A percentile compares a stretch with the other conserved stretches of the same genome.
Evolutionary conservation across 1,139 yeast genomes (phyloP).

Genomic region (Taphrina confusa): DNA sequence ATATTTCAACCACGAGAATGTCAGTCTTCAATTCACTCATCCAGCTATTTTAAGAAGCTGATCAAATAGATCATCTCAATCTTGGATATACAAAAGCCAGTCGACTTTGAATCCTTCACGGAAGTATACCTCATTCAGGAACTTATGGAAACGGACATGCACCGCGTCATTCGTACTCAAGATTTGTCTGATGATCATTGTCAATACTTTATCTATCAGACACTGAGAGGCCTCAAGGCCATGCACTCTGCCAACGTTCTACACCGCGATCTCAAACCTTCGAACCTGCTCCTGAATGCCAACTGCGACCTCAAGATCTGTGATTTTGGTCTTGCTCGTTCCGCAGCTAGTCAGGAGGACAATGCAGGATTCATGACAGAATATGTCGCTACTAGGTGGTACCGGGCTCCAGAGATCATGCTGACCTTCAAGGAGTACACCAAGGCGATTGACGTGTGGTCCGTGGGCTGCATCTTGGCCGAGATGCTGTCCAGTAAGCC

Average conservation of each 20-base stretch:
- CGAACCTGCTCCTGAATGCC: conserved; percentile 79
- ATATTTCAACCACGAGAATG: conserved; percentile 85
- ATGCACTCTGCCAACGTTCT: conserved; percentile 89
- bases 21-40: conserved; percentile 33
- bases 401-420: conserved; percentile 97
- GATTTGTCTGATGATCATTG: conserved; percentile 84
- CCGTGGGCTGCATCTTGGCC: conserved; percentile 92
- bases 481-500: conserved; percentile 88
- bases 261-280: conserved; percentile 91
- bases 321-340: conserved; percentile 90
- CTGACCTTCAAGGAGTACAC: conserved; percentile 89
- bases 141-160: conserved; percentile 93
- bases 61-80: conserved; percentile 64
- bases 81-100: conserved; percentile 86
- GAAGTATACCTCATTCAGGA: conserved; percentile 94
- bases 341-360: conserved; percentile 57
- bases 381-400: conserved; percentile 97
- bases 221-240: conserved; percentile 82
- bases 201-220: conserved; percentile 89
- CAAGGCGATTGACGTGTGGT: conserved; percentile 95
- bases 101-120: conserved; percentile 67
- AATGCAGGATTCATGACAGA: conserved; percentile 84
- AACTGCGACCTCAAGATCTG: conserved; percentile 93
- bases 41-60: neutral
- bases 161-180: conserved; percentile 85